phyloP scores from a whole-genome alignment of 2,329 filamentous ascomycete species.

The Hansfordia pulvinata region DNA sequence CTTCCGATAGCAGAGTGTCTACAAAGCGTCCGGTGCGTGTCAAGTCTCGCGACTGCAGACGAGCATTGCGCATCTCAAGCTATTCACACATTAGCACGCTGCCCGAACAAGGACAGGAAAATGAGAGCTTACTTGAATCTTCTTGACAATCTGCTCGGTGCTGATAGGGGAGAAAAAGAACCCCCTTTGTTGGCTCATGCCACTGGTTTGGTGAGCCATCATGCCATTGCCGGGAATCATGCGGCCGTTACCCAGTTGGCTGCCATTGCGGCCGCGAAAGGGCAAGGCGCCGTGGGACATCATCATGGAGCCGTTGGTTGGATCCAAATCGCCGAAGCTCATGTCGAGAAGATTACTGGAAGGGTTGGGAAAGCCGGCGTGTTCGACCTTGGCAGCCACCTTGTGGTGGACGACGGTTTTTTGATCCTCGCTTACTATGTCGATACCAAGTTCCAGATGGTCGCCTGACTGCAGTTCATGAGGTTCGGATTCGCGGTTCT shows the following conservation, averaged over 20 bases:
- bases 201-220: constrained; percentile 36
- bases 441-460: constrained; percentile 87
- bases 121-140: constrained; percentile 52
- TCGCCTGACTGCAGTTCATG: constrained; percentile 87
- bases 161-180: constrained; percentile 83
- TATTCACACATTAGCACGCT: constrained; percentile 23
- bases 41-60: constrained; percentile 77
- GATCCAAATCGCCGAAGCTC: constrained; percentile 85
- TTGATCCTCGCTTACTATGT: constrained; percentile 97
- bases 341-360: constrained; percentile 72
- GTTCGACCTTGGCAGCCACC: constrained; percentile 90
- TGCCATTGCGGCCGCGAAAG: constrained; percentile 56
- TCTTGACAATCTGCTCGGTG: constrained; percentile 89
- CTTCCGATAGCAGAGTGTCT: constrained; percentile 60
- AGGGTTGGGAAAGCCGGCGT: constrained; percentile 70
- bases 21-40: constrained; percentile 73
- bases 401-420: constrained; percentile 98
- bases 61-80: constrained; percentile 83
- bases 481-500: constrained; percentile 92
- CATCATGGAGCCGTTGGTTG: constrained; percentile 60
- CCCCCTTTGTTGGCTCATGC: constrained; percentile 60
- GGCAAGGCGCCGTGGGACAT: constrained; percentile 56
- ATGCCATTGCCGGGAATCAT: constrained; percentile 38
- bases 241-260: constrained; percentile 48
- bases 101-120: neutral